A percentile compares a stretch with the other conserved stretches of the same genome.
Conservation (phyloP, 768 basidiomycete species). For the Rhodotorula diobovata region DNA sequence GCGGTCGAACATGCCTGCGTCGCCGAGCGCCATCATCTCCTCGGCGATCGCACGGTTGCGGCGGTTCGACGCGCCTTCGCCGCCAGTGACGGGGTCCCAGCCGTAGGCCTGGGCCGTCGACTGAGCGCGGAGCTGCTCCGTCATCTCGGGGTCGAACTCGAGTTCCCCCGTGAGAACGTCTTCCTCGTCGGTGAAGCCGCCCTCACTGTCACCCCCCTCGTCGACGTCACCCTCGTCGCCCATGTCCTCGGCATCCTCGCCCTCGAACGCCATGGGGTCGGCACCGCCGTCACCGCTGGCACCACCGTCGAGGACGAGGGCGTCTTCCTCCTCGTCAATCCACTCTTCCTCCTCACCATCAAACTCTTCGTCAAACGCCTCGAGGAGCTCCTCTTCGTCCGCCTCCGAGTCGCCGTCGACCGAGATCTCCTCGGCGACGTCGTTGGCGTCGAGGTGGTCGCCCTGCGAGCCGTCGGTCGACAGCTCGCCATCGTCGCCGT, state of each 20-base stretch:
- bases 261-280: slow-evolving; percentile 51
- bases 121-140: slow-evolving; percentile 31
- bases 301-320: slow-evolving; percentile 53
- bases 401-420: slow-evolving; percentile 53
- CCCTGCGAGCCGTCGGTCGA: slow-evolving; percentile 65
- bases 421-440: slow-evolving; percentile 27
- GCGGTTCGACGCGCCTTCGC: slow-evolving; percentile 25
- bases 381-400: slow-evolving; percentile 67
- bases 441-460: slow-evolving; percentile 13
- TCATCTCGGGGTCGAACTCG: slow-evolving; percentile 40
- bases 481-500: slow-evolving; percentile 62
- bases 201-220: slow-evolving; percentile 47
- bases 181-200: slow-evolving; percentile 37
- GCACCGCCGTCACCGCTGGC: slow-evolving; percentile 54
- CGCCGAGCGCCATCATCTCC: slow-evolving; percentile 34
- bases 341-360: slow-evolving; percentile 63
- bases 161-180: slow-evolving; percentile 34
- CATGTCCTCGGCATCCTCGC: slow-evolving; percentile 45
- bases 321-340: slow-evolving; percentile 57
- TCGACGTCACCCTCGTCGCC: slow-evolving; percentile 44
- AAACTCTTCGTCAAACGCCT: slow-evolving; percentile 73
- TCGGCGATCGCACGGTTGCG: slow-evolving; percentile 27
- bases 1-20: slow-evolving; percentile 46
- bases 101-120: slow-evolving; percentile 33
- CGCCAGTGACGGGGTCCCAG: slow-evolving; percentile 36